Base-by-base conservation (phyloP, 1,284 basidiomycete species). In the Cutaneotrichosporon sp. region DNA sequence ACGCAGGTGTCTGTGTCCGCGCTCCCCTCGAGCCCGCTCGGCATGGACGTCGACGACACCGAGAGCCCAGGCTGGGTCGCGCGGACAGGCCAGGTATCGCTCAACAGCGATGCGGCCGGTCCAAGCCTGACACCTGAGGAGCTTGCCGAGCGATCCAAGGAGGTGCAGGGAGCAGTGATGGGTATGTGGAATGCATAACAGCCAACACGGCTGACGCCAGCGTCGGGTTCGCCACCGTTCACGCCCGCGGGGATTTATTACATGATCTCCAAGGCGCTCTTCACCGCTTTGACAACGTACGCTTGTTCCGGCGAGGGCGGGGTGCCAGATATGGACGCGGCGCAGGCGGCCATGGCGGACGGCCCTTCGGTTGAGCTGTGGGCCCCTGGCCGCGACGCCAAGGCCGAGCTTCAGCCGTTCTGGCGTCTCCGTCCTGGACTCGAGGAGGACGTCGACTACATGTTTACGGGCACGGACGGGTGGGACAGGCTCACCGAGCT, bases 371-470 rank as follows among this genome's bases (percentile, higher is more conserved):
- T 52, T 9, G 57, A 60, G 5, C 59, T 68, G 20, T 59, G 49
- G 41, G 59, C 67, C 2, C 61, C 59, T 13, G 55, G 59, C 9
- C 33, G 52, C 8, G 46, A 56, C 17, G 41, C 39, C 30, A 43
- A 40, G 35, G 34, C 38, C 26, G 34, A 37, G 39, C n/a, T 30
- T 20, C 51, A 53, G 36, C 10, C 26, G 41, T 52, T 66, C n/a
- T 71, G 66, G 65, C 45, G 55, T 70, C 73, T 60, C 62, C 74
- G 58, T 34, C 54, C 62, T 4, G 67, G 74, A 22, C 69, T 85
- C 21, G 64, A 77, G 33, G 88, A 92, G 66, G 83, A 83, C 23
- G 76, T 85, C 21, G 85, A 96, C 67, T 83, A 87, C 53, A 85
- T 89, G 66, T 87, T 84, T 64, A 77, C 97, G 4, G 87, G 89